Base-by-base conservation (phyloP, 257 asterid genomes). In the Datura wrightii region DNA sequence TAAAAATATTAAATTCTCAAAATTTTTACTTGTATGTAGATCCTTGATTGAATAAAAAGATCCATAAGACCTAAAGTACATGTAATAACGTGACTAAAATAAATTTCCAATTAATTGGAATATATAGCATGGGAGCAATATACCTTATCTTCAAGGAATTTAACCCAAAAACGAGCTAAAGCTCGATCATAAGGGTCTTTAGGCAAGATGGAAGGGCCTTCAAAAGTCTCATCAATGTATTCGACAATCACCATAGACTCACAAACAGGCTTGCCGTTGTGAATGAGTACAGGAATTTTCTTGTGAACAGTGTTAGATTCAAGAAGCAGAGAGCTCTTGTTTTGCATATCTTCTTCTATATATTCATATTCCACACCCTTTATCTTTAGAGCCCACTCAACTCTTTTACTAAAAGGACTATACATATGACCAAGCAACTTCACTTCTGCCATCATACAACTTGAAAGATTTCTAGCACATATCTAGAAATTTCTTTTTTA, bases 211-310 rank as follows among this genome's bases (percentile, higher is more conserved):
- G 39, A 34, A 63, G 39, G 37, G 36, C 39, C 71, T 16, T 63
- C 39, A 19, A 34, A 63, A 2, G 71, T 18, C 39, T 63, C 71
- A 63, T 63, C 71, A 5, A 63, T 63, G 71, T 63, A 63, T 63
- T 63, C 71, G 5, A 76, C 41, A 19, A 76, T 50, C 10, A 76
- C 82, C 56, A 76, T 52, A 10, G 60, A 69, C 79, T 69, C 79
- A 69, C 3, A 16, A 8, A 69, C 41, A 0, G 53, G 15, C 53
- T 69, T 69, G 34, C 53, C 53, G 16, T 41, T 69, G n/a, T 69
- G 79, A 69, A 69, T 39, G 3, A 69, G 53, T 2, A 69, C 34
- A 1, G 36, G 34, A 4, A 39, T 8, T 69, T 69, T 69, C 48
- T 69, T 41, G 14, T 69, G 31, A 39, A 69, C 4, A 5, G 53